phyloP scores from a whole-genome alignment of 306 rosid genomes.

The Senna tora region DNA sequence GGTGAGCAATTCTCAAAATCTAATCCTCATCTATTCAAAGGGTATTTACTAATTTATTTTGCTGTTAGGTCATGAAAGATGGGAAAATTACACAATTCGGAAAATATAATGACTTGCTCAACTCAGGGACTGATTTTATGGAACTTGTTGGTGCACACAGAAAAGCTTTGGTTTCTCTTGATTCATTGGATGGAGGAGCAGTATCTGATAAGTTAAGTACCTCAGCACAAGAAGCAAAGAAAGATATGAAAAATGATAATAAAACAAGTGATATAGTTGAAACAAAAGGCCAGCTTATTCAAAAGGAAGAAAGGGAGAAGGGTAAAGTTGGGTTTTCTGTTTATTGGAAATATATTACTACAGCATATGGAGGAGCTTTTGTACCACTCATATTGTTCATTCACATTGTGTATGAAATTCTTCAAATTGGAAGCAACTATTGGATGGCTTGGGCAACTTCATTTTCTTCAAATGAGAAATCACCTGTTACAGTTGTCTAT shows the following conservation, averaged over 20 bases:
- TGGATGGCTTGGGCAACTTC: slow-evolving; percentile 75
- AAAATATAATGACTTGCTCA: slow-evolving; percentile 51
- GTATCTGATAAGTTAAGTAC: slow-evolving; percentile 18
- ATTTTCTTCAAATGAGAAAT: slow-evolving; percentile 39
- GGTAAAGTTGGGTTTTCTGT: slow-evolving; percentile 55
- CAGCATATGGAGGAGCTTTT: slow-evolving; percentile 58
- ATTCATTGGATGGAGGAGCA: slow-evolving; percentile 24
- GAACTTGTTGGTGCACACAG: slow-evolving; percentile 65
- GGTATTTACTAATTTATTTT: no score
- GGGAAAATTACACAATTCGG: slow-evolving; percentile 58
- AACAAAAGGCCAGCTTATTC: slow-evolving; percentile 58
- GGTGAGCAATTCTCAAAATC: slow-evolving; percentile 37
- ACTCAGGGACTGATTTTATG: slow-evolving; percentile 55
- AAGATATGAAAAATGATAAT: slow-evolving; percentile 26
- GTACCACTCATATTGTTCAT: slow-evolving; percentile 59
- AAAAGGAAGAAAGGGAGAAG: slow-evolving; percentile 70
- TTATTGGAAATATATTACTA: slow-evolving; percentile 54
- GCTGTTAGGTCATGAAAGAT: slow-evolving; percentile 61
- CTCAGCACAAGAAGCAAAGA: slow-evolving; percentile 21
- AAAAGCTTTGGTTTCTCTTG: slow-evolving; percentile 51
- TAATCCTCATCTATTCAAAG: no score
- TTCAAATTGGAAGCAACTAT: slow-evolving; percentile 68
- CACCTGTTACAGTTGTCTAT: slow-evolving; percentile 42
- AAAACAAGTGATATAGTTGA: slow-evolving; percentile 26
- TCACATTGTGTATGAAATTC: slow-evolving; percentile 48